A percentile compares a stretch with the other conserved stretches of the same genome.
These are phyloP conservation scores for Schizosaccharomyces osmophilus DNA, from an alignment of 805 yeast species.

Conservation along the genomic window DNA sequence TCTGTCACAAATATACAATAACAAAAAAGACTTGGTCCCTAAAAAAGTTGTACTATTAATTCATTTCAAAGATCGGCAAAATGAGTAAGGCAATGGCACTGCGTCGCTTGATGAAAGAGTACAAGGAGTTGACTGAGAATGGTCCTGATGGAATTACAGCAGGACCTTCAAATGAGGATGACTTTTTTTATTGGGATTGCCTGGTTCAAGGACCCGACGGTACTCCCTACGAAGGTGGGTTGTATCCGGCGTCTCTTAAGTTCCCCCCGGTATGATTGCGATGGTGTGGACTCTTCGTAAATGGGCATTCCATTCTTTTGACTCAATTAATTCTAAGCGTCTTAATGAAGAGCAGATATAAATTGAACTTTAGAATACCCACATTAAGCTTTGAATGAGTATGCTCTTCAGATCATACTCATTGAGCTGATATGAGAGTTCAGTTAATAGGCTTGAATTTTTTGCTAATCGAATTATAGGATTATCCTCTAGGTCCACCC, in stretches of 20 bases:
- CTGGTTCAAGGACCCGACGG: constrained; percentile 61
- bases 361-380: no score
- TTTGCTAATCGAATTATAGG: constrained; percentile 12
- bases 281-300: not conserved
- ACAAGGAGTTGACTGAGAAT: constrained; percentile 60
- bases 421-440: no score
- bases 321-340: no score
- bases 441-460: not conserved
- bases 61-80: not conserved
- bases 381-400: no score
- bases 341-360: no score
- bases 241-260: constrained; percentile 48
- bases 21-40: no score
- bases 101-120: constrained; percentile 64
- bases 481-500: constrained; percentile 70
- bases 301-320: not conserved
- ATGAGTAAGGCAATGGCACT: constrained; percentile 38
- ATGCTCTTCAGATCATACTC: no score
- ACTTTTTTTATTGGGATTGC: constrained; percentile 65
- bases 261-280: constrained; percentile 26
- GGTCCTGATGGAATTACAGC: constrained; percentile 16
- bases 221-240: constrained; percentile 68
- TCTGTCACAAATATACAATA: no score
- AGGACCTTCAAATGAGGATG: constrained; percentile 10
- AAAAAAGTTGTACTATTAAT: not conserved